Evolutionary conservation across 208 protist species (phyloP).

Genomic region (Angomonas deanei): DNA sequence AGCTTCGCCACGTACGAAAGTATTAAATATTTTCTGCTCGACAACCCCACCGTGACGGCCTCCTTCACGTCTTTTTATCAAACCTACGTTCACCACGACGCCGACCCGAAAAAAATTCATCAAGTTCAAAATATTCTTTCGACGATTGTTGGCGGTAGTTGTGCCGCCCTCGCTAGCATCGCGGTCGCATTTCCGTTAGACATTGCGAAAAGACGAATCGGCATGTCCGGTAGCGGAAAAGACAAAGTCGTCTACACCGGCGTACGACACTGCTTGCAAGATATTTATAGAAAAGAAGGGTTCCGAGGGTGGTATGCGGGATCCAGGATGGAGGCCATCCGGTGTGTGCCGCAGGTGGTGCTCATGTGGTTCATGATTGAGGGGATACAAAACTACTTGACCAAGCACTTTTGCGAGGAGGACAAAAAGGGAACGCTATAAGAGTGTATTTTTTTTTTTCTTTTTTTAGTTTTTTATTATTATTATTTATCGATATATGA

Average conservation of each 20-base stretch:
- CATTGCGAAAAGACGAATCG: slow-evolving; percentile 83
- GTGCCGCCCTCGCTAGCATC: slow-evolving; percentile 73
- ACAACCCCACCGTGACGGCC: slow-evolving; percentile 30
- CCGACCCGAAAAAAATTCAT: slow-evolving; percentile 23
- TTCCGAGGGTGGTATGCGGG: slow-evolving; percentile 77
- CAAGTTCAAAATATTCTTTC: slow-evolving; percentile 34
- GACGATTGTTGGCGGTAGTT: slow-evolving; percentile 59
- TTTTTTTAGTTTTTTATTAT: not conserved
- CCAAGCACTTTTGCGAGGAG: not conserved
- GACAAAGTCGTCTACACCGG: slow-evolving; percentile 59
- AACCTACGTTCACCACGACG: not conserved
- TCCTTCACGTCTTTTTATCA: slow-evolving; percentile 8
- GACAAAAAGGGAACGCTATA: not conserved
- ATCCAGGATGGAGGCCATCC: slow-evolving; percentile 57
- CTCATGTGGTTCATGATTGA: slow-evolving; percentile 90
- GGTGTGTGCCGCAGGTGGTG: slow-evolving; percentile 85
- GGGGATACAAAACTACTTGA: slow-evolving; percentile 56
- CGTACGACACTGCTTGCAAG: slow-evolving; percentile 54
- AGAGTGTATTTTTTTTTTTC: not conserved
- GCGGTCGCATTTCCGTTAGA: slow-evolving; percentile 71
- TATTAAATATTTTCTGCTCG: slow-evolving; percentile 71
- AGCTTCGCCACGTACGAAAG: slow-evolving; percentile 89
- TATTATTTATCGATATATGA: not conserved
- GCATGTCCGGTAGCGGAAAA: slow-evolving; percentile 73
- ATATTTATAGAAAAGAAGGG: slow-evolving; percentile 66